Percentiles rank a stretch among this genome's conserved stretches.
These are phyloP conservation scores for Pichia sp. DNA, from an alignment of 1,139 yeast species.

Conservation along the genomic window DNA sequence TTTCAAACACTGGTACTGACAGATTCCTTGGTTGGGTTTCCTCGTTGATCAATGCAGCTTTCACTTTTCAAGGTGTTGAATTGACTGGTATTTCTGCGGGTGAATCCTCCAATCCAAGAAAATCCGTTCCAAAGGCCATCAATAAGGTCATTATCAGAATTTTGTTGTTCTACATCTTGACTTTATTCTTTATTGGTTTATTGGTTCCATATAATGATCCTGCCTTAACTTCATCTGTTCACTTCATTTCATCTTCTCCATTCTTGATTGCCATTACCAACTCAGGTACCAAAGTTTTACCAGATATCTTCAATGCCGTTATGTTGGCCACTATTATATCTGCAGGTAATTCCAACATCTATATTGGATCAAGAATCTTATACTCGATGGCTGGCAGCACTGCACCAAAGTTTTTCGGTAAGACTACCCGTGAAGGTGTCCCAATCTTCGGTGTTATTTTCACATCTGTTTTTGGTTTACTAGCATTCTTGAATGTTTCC, in stretches of 20 bases:
- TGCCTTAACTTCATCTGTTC: slow-evolving; percentile 17
- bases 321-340: slow-evolving; percentile 61
- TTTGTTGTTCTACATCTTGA: slow-evolving; percentile 67
- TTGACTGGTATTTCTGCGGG: slow-evolving; percentile 85
- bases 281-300: slow-evolving; percentile 62
- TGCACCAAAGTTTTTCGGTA: slow-evolving; percentile 50
- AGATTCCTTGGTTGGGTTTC: slow-evolving; percentile 56
- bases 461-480: slow-evolving; percentile 53
- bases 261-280: slow-evolving; percentile 52
- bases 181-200: slow-evolving; percentile 74
- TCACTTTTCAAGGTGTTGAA: slow-evolving; percentile 77
- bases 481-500: slow-evolving; percentile 64
- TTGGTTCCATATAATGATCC: slow-evolving; percentile 74
- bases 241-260: slow-evolving; percentile 39
- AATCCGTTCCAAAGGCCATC: slow-evolving; percentile 78
- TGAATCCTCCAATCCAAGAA: slow-evolving; percentile 76
- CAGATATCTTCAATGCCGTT: slow-evolving; percentile 70
- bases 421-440: slow-evolving; percentile 55
- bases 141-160: slow-evolving; percentile 77
- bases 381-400: slow-evolving; percentile 58
- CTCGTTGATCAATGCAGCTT: slow-evolving; percentile 53
- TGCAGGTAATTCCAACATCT: slow-evolving; percentile 74
- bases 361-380: slow-evolving; percentile 67
- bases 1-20: slow-evolving; percentile 39
- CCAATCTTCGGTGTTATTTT: slow-evolving; percentile 52